Evolutionary conservation across 2,329 filamentous ascomycete genomes (phyloP).

Genomic region (Knufia fluminis): DNA sequence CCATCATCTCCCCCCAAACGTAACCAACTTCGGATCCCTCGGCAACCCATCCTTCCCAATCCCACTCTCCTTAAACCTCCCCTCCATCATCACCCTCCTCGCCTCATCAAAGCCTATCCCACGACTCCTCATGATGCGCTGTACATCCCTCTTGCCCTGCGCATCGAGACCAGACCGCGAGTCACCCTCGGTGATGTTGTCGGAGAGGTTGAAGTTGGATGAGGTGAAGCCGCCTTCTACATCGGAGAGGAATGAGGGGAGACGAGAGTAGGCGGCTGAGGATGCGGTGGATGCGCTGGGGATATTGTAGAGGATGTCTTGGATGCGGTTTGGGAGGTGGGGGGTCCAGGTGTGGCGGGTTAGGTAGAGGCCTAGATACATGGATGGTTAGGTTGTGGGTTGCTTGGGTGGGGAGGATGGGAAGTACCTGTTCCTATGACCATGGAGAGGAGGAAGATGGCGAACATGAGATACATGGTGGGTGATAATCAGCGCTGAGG

Average conservation of each 20-base stretch:
- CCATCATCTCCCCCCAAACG: slow-evolving; percentile 55
- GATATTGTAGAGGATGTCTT: slow-evolving; percentile 33
- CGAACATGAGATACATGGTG: slow-evolving; percentile 75
- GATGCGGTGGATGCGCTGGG: too few species aligned
- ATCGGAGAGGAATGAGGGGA: slow-evolving; percentile 75
- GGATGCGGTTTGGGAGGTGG: slow-evolving; percentile 43
- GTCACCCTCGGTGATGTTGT: slow-evolving; percentile 74
- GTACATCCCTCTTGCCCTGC: slow-evolving; percentile 68
- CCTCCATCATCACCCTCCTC: slow-evolving; percentile 73
- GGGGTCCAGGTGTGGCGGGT: slow-evolving; percentile 71
- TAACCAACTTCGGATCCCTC: slow-evolving; percentile 89
- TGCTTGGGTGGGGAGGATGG: slow-evolving; percentile 14
- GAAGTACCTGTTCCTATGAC: slow-evolving; percentile 57
- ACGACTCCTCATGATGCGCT: slow-evolving; percentile 80
- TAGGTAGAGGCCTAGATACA: slow-evolving; percentile 58
- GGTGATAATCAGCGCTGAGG: not conserved
- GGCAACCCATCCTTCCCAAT: slow-evolving; percentile 84
- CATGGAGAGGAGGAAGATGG: slow-evolving; percentile 61
- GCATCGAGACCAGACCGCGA: slow-evolving; percentile 71
- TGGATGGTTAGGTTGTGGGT: slow-evolving; percentile 8
- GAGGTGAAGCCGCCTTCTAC: slow-evolving; percentile 81
- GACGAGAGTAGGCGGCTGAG: slow-evolving; percentile 68
- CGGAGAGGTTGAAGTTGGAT: slow-evolving; percentile 68
- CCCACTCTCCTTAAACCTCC: slow-evolving; percentile 73
- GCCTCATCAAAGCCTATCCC: slow-evolving; percentile 85